Evolutionary conservation across 257 asterid species (phyloP).

Genomic region (Solanum paucissectum): DNA sequence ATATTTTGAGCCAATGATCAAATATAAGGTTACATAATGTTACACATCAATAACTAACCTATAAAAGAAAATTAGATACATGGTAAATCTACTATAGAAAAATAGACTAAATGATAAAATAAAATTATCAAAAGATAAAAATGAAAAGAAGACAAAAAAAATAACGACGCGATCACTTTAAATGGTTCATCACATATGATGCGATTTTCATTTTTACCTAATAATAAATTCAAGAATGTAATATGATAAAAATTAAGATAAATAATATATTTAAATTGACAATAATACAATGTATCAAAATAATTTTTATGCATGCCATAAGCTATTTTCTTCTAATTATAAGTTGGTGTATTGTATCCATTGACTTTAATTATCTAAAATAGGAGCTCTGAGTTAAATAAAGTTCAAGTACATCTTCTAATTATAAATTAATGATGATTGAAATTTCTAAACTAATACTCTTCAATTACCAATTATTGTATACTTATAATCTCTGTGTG

Average conservation of each 20-base stretch:
- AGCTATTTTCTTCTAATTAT: not conserved
- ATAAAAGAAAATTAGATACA: not conserved
- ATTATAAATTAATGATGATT: not conserved
- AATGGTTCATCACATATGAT: no score
- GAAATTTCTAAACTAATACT: not conserved
- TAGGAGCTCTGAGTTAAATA: not conserved
- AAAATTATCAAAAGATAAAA: no score
- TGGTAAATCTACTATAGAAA: not conserved
- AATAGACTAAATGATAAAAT: not conserved
- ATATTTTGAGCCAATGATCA: no score
- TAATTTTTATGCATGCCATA: not conserved
- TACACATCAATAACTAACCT: not conserved
- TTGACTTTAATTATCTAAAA: not conserved
- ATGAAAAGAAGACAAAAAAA: no score
- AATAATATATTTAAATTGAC: not conserved
- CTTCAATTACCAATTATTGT: not conserved
- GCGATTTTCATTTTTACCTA: not conserved
- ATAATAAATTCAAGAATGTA: no score
- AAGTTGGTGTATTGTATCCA: not conserved
- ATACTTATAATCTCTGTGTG: not conserved
- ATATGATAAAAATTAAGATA: not conserved
- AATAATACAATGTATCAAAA: not conserved
- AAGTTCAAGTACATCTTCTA: not conserved
- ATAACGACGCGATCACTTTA: no score
- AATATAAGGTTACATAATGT: not conserved